These are phyloP conservation scores for Conoideocrella luteorostrata DNA, from an alignment of 2,329 filamentous ascomycete genomes.

Conservation along the genomic window DNA sequence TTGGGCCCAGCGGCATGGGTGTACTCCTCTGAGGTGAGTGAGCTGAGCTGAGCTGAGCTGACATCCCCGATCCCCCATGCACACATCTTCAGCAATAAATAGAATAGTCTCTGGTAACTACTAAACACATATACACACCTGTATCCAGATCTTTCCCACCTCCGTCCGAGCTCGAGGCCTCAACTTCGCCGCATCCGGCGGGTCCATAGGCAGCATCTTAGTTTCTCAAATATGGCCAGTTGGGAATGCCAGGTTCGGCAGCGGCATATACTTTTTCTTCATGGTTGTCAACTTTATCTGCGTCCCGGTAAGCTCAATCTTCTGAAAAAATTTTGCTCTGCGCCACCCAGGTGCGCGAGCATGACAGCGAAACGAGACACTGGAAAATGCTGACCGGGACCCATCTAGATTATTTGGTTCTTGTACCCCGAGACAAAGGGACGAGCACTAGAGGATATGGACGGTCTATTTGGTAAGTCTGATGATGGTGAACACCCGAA, in stretches of 20 bases:
- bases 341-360: no score
- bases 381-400: no score
- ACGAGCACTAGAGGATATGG: conserved; percentile 37
- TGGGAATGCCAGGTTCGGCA: conserved; percentile 42
- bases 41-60: no score
- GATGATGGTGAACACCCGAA: background rate
- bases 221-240: conserved; percentile 51
- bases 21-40: conserved; percentile 47
- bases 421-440: conserved; percentile 41
- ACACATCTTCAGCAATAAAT: no score
- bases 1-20: conserved; percentile 54
- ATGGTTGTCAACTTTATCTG: conserved; percentile 26
- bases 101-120: no score
- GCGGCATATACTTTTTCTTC: conserved; percentile 51
- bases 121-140: background rate
- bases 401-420: conserved; percentile 30
- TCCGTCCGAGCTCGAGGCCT: conserved; percentile 49
- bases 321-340: no score
- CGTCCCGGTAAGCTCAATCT: conserved; percentile 10
- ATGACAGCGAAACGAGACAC: no score
- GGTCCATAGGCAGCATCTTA: conserved; percentile 49
- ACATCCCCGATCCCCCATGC: no score
- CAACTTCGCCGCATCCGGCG: conserved; percentile 47
- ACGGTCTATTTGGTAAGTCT: conserved; percentile 29
- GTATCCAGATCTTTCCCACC: conserved; percentile 47